These are phyloP conservation scores for Scheffersomyces parashehatae DNA, from an alignment of 1,139 yeast genomes.

Conservation along the genomic window DNA sequence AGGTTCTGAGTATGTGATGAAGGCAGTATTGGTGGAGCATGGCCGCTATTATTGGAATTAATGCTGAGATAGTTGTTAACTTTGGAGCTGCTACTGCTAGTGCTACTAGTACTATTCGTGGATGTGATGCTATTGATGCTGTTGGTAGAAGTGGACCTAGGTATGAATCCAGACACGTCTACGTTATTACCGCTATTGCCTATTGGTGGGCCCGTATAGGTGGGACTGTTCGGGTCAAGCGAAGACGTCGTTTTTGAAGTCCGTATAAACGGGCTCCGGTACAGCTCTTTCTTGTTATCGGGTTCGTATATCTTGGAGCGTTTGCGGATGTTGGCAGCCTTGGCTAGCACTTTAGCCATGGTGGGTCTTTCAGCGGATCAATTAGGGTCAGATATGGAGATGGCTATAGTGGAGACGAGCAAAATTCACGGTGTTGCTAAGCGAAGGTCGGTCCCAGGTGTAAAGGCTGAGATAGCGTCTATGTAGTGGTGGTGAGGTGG, in stretches of 20 bases:
- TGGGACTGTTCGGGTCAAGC: slow-evolving; percentile 5
- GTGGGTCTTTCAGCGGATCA: no score
- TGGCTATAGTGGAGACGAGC: no score
- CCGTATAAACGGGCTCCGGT: slow-evolving; percentile 10
- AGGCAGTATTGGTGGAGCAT: slow-evolving; percentile 4
- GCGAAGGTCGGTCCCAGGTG: no score
- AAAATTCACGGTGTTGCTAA: no score
- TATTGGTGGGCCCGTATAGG: slow-evolving; percentile 5
- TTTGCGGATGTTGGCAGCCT: slow-evolving; percentile 15
- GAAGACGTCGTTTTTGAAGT: slow-evolving; percentile 7
- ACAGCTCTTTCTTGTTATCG: slow-evolving; percentile 11
- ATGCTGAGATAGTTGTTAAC: no score
- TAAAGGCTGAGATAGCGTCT: no score
- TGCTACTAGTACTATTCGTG: background rate
- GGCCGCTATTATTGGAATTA: no score
- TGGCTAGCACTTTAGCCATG: slow-evolving; percentile 20
- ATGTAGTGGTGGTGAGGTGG: no score
- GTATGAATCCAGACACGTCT: background rate
- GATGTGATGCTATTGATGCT: background rate
- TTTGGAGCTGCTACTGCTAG: no score
- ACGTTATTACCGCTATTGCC: background rate
- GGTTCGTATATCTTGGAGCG: slow-evolving; percentile 9
- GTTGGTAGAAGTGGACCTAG: slow-evolving; percentile 1
- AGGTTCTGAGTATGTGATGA: slow-evolving; percentile 1
- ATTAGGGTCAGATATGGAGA: no score